Evolutionary conservation across 805 yeast genomes (phyloP).

Genomic region (Helenozyma rhizophorensis): DNA sequence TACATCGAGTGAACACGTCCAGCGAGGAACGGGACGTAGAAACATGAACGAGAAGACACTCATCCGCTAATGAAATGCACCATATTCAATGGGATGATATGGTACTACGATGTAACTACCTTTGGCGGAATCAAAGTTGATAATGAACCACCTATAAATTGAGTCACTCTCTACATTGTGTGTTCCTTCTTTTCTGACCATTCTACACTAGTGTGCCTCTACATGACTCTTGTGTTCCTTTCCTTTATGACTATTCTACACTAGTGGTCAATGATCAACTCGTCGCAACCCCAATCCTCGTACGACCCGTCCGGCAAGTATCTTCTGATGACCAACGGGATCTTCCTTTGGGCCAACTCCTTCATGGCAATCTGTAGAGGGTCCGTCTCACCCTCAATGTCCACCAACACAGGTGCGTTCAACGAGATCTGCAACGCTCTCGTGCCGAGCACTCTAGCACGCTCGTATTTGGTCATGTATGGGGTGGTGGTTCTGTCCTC

Average conservation of each 20-base stretch:
- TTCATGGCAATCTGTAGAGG: slow-evolving; percentile 97
- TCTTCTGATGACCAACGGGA: slow-evolving; percentile 92
- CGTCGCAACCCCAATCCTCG: slow-evolving; percentile 99
- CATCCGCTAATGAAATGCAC: too few species aligned
- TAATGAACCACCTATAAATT: too few species aligned
- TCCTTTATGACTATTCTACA: too few species aligned
- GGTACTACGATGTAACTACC: too few species aligned
- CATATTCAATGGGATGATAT: too few species aligned
- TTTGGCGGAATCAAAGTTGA: too few species aligned
- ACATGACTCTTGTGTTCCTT: not conserved
- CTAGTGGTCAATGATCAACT: slow-evolving; percentile 80
- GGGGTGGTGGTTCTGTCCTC: slow-evolving; percentile 94
- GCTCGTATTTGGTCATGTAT: slow-evolving; percentile 97
- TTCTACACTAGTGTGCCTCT: too few species aligned
- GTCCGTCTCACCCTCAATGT: slow-evolving; percentile 98
- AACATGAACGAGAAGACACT: too few species aligned
- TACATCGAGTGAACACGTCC: slow-evolving; percentile 32
- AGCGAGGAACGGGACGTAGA: too few species aligned
- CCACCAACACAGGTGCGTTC: slow-evolving; percentile 98
- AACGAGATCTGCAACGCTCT: slow-evolving; percentile 95
- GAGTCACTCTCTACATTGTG: too few species aligned
- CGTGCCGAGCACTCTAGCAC: slow-evolving; percentile 96
- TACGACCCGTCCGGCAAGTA: slow-evolving; percentile 94
- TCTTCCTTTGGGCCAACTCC: slow-evolving; percentile 89
- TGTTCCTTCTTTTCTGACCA: too few species aligned